Percentiles rank a stretch among this genome's conserved stretches.
Conservation (phyloP, 371 early-diverging fungal genomes). For the Apophysomyces trapeziformis region DNA sequence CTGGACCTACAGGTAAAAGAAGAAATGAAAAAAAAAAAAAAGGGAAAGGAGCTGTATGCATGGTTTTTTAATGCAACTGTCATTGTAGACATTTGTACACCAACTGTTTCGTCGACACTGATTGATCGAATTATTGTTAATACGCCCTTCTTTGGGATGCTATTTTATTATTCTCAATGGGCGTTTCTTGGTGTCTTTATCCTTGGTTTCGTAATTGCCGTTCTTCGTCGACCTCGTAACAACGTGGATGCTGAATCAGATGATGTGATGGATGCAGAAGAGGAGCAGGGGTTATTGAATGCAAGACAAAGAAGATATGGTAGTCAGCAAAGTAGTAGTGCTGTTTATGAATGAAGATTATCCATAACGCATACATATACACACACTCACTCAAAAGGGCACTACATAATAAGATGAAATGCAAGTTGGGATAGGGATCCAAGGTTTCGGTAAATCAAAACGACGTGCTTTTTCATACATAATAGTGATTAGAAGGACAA, state of each 20-base stretch:
- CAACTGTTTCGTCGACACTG: constrained; percentile 61
- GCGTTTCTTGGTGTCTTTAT: constrained; percentile 54
- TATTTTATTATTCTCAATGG: constrained; percentile 65
- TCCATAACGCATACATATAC: no score
- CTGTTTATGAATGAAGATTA: no score
- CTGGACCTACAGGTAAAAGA: constrained; percentile 54
- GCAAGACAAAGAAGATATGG: constrained; percentile 7
- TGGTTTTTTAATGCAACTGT: constrained; percentile 3
- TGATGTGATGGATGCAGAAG: constrained; percentile 26
- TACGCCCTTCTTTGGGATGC: constrained; percentile 58
- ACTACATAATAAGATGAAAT: background rate
- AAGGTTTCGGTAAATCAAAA: constrained; percentile 2
- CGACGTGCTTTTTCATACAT: background rate
- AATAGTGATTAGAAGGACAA: no score
- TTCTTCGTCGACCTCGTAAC: constrained; percentile 38
- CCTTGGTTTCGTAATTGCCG: constrained; percentile 38
- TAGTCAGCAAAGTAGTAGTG: background rate
- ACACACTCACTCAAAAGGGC: no score
- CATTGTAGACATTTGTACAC: constrained; percentile 60
- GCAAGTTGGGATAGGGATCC: background rate
- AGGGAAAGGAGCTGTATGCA: background rate
- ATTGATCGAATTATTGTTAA: constrained; percentile 58
- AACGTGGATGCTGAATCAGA: constrained; percentile 32
- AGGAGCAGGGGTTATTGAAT: constrained; percentile 20
- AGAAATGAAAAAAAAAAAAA: constrained; percentile 10